These are phyloP conservation scores for Aegilops sharonensis DNA, from an alignment of 176 grass and related monocot genomes.

Conservation along the genomic window DNA sequence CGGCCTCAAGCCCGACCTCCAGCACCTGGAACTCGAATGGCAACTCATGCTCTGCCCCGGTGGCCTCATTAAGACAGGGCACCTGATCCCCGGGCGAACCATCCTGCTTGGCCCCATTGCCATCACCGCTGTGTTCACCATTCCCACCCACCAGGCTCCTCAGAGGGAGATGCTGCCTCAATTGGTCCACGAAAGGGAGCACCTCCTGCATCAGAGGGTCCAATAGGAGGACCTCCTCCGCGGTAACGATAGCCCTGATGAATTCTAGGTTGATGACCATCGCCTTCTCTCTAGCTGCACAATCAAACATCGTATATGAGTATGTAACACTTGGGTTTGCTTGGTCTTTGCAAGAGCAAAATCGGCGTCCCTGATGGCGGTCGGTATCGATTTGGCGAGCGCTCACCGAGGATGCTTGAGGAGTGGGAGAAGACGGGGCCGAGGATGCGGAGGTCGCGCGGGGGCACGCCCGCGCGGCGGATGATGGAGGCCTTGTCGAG, in stretches of 20 bases:
- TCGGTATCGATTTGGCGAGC: neutral
- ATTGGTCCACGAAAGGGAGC: conserved; percentile 82
- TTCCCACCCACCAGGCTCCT: conserved; percentile 42
- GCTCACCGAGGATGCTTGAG: conserved; percentile 91
- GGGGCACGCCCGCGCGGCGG: conserved; percentile 55
- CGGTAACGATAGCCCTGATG: conserved; percentile 89
- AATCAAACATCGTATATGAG: conserved; percentile 24
- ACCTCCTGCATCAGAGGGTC: conserved; percentile 77
- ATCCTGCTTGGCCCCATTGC: conserved; percentile 28
- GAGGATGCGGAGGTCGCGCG: conserved; percentile 80
- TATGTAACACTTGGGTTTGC: neutral
- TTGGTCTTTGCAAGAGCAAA: conserved; percentile 7
- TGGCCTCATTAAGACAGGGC: conserved; percentile 45
- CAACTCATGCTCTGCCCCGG: conserved; percentile 63
- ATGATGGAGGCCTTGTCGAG: conserved; percentile 89
- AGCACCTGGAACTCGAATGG: conserved; percentile 99
- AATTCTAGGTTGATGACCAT: conserved; percentile 94
- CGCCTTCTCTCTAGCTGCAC: conserved; percentile 88
- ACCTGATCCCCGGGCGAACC: conserved; percentile 30
- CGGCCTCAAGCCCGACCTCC: conserved; percentile 74
- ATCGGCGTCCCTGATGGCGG: neutral
- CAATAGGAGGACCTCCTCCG: conserved; percentile 82
- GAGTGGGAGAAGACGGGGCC: conserved; percentile 94
- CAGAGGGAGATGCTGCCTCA: conserved; percentile 67
- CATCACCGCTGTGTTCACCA: conserved; percentile 29